Percentiles rank a stretch among this genome's conserved stretches.
Evolutionary conservation across 139 green algal genomes (phyloP).

Genomic region (Picochlorum sp.): DNA sequence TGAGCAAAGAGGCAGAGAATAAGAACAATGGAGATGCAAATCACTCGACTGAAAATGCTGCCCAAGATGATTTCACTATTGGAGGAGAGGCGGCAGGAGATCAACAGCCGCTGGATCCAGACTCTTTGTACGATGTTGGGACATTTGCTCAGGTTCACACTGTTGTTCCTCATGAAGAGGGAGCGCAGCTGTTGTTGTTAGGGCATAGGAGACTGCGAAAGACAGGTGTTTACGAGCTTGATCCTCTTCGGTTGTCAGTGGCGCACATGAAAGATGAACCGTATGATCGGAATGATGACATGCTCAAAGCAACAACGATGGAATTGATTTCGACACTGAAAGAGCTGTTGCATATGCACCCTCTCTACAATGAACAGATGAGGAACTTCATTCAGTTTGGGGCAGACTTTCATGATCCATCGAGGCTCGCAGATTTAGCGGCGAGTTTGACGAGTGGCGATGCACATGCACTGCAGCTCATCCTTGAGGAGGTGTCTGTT

Average conservation of each 20-base stretch:
- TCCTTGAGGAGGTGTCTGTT: slow-evolving; percentile 76
- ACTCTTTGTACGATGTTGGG: slow-evolving; percentile 66
- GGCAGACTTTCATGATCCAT: slow-evolving; percentile 76
- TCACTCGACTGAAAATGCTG: background rate
- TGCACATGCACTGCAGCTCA: slow-evolving; percentile 64
- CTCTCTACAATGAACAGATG: slow-evolving; percentile 93
- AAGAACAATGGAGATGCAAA: background rate
- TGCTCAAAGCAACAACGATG: slow-evolving; percentile 86
- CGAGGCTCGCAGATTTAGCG: slow-evolving; percentile 82
- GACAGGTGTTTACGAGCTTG: slow-evolving; percentile 22
- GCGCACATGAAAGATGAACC: slow-evolving; percentile 74
- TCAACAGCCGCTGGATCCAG: background rate
- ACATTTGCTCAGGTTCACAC: slow-evolving; percentile 66
- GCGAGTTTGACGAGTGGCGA: slow-evolving; percentile 79
- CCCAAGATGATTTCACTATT: too few relatives aligned
- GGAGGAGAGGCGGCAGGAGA: background rate
- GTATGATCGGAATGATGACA: slow-evolving; percentile 69
- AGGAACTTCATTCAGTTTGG: slow-evolving; percentile 42
- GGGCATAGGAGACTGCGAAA: slow-evolving; percentile 72
- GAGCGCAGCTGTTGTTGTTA: slow-evolving; percentile 80
- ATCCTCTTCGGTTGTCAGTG: slow-evolving; percentile 72
- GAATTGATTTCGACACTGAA: slow-evolving; percentile 92
- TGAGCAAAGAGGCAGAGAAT: slow-evolving; percentile 28
- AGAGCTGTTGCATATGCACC: slow-evolving; percentile 87
- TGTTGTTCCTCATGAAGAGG: slow-evolving; percentile 50